Evolutionary conservation across 2,329 filamentous ascomycete genomes (phyloP), one percentile per base, ranked within the genome.

Genomic region (Scedosporium aurantiacum): DNA sequence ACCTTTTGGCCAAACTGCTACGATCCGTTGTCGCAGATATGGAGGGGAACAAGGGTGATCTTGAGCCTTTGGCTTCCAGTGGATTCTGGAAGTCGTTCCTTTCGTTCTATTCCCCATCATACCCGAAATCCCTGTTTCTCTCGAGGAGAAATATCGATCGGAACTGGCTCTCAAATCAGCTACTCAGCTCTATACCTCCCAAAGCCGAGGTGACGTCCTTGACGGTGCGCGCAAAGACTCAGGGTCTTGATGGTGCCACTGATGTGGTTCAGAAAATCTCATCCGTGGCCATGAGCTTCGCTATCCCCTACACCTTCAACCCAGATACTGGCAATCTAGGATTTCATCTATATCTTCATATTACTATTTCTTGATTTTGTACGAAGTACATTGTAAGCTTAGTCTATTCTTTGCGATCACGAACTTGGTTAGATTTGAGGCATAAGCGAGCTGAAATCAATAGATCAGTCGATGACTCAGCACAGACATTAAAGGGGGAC

Each of bases 171-270:
- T 47, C 18, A 21, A 47, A n/a, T 47, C 43, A 7, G 43, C 43
- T 21, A 47, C 43, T 18, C 16, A 10, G 18, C 43, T 47, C 5
- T 47, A 47, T 10, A 16, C 43, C 8, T n/a, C 43, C 43, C 5
- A 47, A 47, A 14, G 18, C 43, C 18, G 78, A 79, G 58, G 71
- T 75, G 1, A 77, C 76, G 0, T 74, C 77, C 0, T 71, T 78
- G 0, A 72, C 73, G 4, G 68, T 79, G 1, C 72, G 78, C 6
- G 72, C 73, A 43, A 76, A 76, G 63, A 73, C 76, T 0, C 74
- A 78, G 43, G 76, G 75, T 3, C 70, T 78, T 12, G 72, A 75
- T 6, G 78, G 79, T 68, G 69, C 77, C 2, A 68, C 73, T n/a
- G n/a, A n/a, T n/a, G n/a, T n/a, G n/a, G n/a, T n/a, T 2, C 73